Percentiles rank a stretch among this genome's conserved stretches.
Conservation (phyloP, 768 basidiomycete genomes). For the Boletellus sp. region DNA sequence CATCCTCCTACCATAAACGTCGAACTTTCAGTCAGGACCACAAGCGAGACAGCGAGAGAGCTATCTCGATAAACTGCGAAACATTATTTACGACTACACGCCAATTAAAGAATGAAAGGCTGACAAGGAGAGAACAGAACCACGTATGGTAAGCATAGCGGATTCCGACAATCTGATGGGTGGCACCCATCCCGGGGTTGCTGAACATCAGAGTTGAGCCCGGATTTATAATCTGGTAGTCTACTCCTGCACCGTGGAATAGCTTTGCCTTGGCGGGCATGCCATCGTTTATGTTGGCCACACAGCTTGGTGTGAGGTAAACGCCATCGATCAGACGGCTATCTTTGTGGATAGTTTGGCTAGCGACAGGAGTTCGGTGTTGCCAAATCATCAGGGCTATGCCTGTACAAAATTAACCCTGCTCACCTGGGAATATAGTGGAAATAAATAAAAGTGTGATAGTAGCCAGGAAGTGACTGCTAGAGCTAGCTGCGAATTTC, state of each 20-base stretch:
- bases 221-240: constrained; percentile 5
- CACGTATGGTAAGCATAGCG: constrained; percentile 7
- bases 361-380: background rate
- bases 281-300: background rate
- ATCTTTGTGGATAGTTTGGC: background rate
- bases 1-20: constrained; percentile 25
- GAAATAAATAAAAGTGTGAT: background rate
- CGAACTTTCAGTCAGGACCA: constrained; percentile 14
- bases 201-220: background rate
- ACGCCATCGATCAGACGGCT: background rate
- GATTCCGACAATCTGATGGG: constrained; percentile 12
- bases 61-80: constrained; percentile 11
- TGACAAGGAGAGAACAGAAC: background rate
- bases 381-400: background rate
- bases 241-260: background rate
- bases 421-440: background rate
- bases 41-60: constrained; percentile 16
- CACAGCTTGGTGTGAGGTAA: background rate
- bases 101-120: constrained; percentile 1
- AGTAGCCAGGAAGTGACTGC: background rate
- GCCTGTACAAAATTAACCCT: background rate
- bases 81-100: constrained; percentile 5
- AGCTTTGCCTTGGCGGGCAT: too few relatives aligned
- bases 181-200: constrained; percentile 1
- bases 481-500: background rate